Evolutionary conservation across 257 asterid species (phyloP).

Genomic region (Nicotiana attenuata): DNA sequence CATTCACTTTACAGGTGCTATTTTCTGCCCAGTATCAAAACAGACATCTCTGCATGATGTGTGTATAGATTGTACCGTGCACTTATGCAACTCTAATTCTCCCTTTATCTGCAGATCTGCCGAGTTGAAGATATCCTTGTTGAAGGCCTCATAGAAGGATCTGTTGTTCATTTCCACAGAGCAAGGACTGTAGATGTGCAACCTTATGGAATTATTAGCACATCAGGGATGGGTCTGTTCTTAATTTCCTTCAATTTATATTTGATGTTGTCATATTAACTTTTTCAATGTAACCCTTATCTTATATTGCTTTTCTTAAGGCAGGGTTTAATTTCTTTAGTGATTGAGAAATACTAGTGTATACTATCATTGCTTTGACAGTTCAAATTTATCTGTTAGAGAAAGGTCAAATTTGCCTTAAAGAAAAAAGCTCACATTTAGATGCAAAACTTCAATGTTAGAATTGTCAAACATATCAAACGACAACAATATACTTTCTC

Average conservation of each 20-base stretch:
- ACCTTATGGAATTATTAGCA: slow-evolving; percentile 78
- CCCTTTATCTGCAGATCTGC: slow-evolving; percentile 56
- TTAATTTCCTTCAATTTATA: not conserved
- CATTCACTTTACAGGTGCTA: slow-evolving; percentile 93
- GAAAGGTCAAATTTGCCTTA: not conserved
- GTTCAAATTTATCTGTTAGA: not conserved
- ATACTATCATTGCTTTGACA: not conserved
- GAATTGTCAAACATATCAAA: not conserved
- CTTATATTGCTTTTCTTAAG: not conserved
- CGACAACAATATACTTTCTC: not conserved
- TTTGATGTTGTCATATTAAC: not conserved
- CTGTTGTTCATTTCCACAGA: slow-evolving; percentile 97
- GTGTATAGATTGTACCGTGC: not conserved
- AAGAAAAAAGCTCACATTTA: not conserved
- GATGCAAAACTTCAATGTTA: not conserved
- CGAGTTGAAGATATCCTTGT: slow-evolving; percentile 98
- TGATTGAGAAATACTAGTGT: slow-evolving; percentile 7
- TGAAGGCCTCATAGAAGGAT: slow-evolving; percentile 89
- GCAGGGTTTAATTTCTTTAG: not conserved
- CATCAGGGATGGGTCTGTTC: slow-evolving; percentile 90
- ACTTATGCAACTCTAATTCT: not conserved
- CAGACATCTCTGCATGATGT: not conserved
- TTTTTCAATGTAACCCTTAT: not conserved
- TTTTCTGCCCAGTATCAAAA: slow-evolving; percentile 6
- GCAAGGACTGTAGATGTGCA: slow-evolving; percentile 73